Evolutionary conservation across 2,329 filamentous ascomycete species (phyloP).

Genomic region (Cladophialophora psammophila): DNA sequence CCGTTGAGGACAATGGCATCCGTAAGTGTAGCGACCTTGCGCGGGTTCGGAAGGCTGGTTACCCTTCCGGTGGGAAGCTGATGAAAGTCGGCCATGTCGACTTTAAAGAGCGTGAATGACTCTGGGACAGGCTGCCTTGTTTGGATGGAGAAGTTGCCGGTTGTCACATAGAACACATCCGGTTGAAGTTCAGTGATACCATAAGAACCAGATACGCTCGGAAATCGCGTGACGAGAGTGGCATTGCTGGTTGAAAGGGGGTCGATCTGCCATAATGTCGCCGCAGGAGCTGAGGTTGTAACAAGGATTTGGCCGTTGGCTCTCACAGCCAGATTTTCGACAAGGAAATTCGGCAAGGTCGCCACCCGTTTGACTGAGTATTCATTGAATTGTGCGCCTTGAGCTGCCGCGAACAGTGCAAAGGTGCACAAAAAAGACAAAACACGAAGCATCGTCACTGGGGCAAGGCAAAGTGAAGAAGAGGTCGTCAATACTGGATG

Average conservation of each 20-base stretch:
- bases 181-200: background rate
- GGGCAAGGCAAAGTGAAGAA: background rate
- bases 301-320: background rate
- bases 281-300: background rate
- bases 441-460: background rate
- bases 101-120: conserved; percentile 11
- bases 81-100: conserved; percentile 5
- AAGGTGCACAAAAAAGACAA: background rate
- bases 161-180: conserved; percentile 2
- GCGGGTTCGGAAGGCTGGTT: background rate
- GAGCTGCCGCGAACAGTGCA: background rate
- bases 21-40: background rate
- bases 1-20: background rate
- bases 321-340: background rate
- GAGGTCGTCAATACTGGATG: background rate
- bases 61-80: conserved; percentile 7
- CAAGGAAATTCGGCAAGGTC: background rate
- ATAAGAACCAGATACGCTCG: background rate
- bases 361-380: background rate
- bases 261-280: conserved; percentile 1
- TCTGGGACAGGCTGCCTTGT: conserved; percentile 9
- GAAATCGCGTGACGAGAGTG: background rate
- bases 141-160: conserved; percentile 13
- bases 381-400: background rate
- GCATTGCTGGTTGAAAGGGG: background rate